These are phyloP conservation scores for Eutypella sp. DNA, from an alignment of 2,329 filamentous ascomycete species.

Conservation along the genomic window DNA sequence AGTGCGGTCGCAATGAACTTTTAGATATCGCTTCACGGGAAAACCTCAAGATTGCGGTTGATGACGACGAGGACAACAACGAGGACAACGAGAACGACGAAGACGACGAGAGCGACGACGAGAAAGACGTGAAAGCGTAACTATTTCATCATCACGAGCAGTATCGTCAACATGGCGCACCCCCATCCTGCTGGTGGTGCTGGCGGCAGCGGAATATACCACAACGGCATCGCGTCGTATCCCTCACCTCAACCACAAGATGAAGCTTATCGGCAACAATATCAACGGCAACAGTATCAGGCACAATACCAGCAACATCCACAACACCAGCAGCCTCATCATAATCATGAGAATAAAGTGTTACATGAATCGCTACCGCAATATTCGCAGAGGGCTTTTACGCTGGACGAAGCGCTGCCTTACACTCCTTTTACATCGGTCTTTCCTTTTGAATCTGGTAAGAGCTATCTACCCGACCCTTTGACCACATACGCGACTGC, in stretches of 20 bases:
- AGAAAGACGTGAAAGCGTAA: too few relatives aligned
- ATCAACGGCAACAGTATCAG: conserved; percentile 10
- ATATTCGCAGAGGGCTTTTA: conserved; percentile 42
- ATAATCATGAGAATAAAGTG: too few relatives aligned
- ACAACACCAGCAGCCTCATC: conserved; percentile 7
- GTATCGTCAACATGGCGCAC: conserved; percentile 23
- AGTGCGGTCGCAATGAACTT: not conserved
- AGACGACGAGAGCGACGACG: conserved; percentile 8
- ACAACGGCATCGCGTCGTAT: conserved; percentile 23
- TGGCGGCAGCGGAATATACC: conserved; percentile 3
- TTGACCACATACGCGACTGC: conserved; percentile 1
- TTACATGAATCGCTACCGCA: conserved; percentile 1
- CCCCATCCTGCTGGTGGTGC: conserved; percentile 7
- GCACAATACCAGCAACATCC: conserved; percentile 5
- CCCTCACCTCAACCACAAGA: conserved; percentile 9
- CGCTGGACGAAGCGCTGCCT: conserved; percentile 71
- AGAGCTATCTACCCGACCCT: conserved; percentile 18
- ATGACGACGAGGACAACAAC: not conserved
- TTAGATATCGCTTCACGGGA: not conserved
- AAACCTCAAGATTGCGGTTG: not conserved
- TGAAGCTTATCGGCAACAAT: conserved; percentile 13
- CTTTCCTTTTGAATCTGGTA: conserved; percentile 72
- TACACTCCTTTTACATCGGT: conserved; percentile 79
- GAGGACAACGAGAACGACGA: not conserved
- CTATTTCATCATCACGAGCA: too few relatives aligned